phyloP scores from a whole-genome alignment of 495 filamentous ascomycete genomes.

The Aspergillus nidulans region DNA sequence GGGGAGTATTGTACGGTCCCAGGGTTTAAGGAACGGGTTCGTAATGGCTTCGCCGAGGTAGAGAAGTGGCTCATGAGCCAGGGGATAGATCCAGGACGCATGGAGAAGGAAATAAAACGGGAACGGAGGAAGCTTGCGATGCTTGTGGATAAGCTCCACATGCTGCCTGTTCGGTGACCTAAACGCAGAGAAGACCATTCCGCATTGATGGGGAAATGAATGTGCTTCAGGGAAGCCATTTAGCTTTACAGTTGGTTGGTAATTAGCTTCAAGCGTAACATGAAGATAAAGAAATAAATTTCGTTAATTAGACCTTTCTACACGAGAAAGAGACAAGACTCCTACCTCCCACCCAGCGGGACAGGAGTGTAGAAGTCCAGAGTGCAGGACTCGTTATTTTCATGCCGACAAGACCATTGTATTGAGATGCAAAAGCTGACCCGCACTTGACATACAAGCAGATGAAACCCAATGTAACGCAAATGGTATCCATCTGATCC shows the following conservation, averaged over 20 bases:
- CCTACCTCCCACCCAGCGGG: not conserved
- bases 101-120: constrained; percentile 21
- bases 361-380: constrained; percentile 6
- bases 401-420: constrained; percentile 47
- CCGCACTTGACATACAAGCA: constrained; percentile 47
- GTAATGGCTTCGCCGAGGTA: constrained; percentile 27
- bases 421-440: constrained; percentile 47
- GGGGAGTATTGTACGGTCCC: constrained; percentile 33
- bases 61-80: constrained; percentile 27
- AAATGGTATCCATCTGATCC: constrained; percentile 35
- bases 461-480: constrained; percentile 32
- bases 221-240: too few species aligned
- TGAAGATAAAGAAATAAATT: constrained; percentile 10
- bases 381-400: constrained; percentile 15
- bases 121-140: constrained; percentile 35
- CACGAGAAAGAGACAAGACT: constrained; percentile 9
- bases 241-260: not conserved
- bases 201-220: too few species aligned
- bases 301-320: constrained; percentile 20
- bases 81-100: constrained; percentile 28
- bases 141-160: too few species aligned
- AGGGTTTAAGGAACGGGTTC: constrained; percentile 31
- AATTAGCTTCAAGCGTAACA: not conserved
- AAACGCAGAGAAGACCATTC: too few species aligned
- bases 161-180: too few species aligned